These are phyloP conservation scores for Pseudogymnoascus sp. DNA, from an alignment of 2,329 filamentous ascomycete genomes.

Conservation along the genomic window DNA sequence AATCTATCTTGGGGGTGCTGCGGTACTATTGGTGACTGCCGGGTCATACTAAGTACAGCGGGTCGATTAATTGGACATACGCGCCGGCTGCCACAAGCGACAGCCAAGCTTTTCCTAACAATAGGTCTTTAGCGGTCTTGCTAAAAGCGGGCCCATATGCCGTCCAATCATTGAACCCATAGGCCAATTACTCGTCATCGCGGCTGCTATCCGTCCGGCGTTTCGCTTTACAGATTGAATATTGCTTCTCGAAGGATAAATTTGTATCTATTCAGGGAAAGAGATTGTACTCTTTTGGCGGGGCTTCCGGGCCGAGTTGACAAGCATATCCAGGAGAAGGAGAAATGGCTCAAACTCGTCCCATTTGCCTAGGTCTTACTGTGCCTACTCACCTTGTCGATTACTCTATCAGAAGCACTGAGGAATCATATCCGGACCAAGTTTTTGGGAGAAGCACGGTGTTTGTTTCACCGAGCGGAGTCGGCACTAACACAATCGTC, in stretches of 20 bases:
- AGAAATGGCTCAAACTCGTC: neutral
- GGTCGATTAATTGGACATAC: slow-evolving; percentile 2
- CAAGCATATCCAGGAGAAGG: neutral
- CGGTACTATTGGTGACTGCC: neutral
- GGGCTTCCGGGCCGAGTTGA: neutral
- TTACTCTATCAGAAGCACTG: neutral
- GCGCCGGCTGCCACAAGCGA: slow-evolving; percentile 6
- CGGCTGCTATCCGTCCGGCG: neutral
- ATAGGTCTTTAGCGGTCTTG: neutral
- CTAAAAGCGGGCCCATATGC: neutral
- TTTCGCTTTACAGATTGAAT: slow-evolving; percentile 6
- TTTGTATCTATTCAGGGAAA: neutral
- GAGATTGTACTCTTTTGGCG: neutral
- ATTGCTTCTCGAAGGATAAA: slow-evolving; percentile 1
- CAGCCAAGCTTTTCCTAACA: slow-evolving; percentile 1
- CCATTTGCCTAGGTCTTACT: neutral
- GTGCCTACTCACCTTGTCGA: neutral
- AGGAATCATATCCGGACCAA: neutral
- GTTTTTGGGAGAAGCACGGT: neutral
- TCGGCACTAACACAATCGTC: neutral
- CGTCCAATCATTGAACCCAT: neutral
- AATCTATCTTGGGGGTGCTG: slow-evolving; percentile 1
- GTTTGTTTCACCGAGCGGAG: slow-evolving; percentile 4
- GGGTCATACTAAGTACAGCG: neutral
- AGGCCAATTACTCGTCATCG: neutral